Base-by-base conservation (phyloP, 805 yeast genomes). In the Nematodospora valgi region DNA sequence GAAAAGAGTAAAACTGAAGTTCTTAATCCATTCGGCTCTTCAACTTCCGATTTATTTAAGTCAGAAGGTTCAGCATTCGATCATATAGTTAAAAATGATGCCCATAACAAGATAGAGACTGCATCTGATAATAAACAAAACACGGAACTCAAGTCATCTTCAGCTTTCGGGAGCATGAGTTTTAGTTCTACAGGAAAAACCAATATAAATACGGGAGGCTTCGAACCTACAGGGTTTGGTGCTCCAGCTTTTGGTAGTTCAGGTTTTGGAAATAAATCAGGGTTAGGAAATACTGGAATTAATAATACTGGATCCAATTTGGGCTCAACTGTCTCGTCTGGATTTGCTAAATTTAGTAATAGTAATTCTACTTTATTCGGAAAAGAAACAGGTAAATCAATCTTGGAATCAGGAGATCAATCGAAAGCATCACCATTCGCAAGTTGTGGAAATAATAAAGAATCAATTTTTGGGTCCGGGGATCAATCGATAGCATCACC, bases 341-440 rank as follows among this genome's bases (percentile, higher is more conserved):
- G 48, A 1, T 47, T 47, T 34, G 52, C 41, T 4, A 38, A 18
- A 21, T 40, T 38, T 32, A 38, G 44, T 7, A 32, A 28, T 23
- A 12, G 24, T n/a, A 14, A 27, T 3, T 23, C 31, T n/a, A n/a
- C n/a, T 15, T 24, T 35, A n/a, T 41, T 44, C 19, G 45, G 45
- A 1, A 17, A 10, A 15, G 16, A 26, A 26, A 30, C 25, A 22
- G 31, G 31, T 3, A 25, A 24, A 18, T 23, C 41, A 4, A 37
- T 33, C 10, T 32, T 37, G 17, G 37, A 25, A 9, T 19, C 23
- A 15, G 11, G 36, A 15, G 21, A 31, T 19, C 24, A n/a, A 4
- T 19, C 23, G 10, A 43, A 42, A 15, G 36, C 30, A 14, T 43
- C 51, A 9, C 46, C 40, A 27, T 41, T 39, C 27, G 40, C 23